A percentile compares a stretch with the other conserved stretches of the same genome.
These are phyloP conservation scores for Hygrophoropsis aurantiaca DNA, from an alignment of 768 basidiomycete species.

Conservation along the genomic window DNA sequence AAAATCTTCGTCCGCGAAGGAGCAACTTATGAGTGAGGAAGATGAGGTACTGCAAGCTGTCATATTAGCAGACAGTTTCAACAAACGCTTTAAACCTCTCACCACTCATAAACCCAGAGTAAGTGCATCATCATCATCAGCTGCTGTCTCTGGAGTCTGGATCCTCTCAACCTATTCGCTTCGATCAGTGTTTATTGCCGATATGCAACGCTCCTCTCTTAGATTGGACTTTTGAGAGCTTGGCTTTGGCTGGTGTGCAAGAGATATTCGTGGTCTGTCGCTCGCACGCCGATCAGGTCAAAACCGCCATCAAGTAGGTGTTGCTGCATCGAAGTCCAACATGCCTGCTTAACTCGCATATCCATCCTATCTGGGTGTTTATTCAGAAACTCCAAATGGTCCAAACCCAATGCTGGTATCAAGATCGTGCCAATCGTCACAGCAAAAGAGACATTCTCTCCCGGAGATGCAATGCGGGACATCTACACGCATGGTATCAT, in stretches of 20 bases:
- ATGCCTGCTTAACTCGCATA: slow-evolving; percentile 9
- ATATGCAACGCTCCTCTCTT: slow-evolving; percentile 92
- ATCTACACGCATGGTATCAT: slow-evolving; percentile 91
- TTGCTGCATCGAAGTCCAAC: slow-evolving; percentile 6
- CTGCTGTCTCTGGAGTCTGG: slow-evolving; percentile 10
- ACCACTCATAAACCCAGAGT: slow-evolving; percentile 86
- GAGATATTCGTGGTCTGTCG: slow-evolving; percentile 95
- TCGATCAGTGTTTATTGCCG: slow-evolving; percentile 78
- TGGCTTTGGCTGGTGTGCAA: slow-evolving; percentile 92
- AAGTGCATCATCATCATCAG: slow-evolving; percentile 28
- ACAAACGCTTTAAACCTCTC: slow-evolving; percentile 89
- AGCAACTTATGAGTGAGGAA: slow-evolving; percentile 65
- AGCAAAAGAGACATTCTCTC: slow-evolving; percentile 82
- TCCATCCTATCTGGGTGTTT: slow-evolving; percentile 3
- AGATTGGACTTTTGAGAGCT: slow-evolving; percentile 95
- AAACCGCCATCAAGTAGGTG: slow-evolving; percentile 78
- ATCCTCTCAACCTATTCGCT: slow-evolving; percentile 16
- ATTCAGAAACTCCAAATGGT: slow-evolving; percentile 80
- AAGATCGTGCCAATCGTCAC: slow-evolving; percentile 85
- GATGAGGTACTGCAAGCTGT: slow-evolving; percentile 93
- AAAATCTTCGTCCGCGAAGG: slow-evolving; percentile 57
- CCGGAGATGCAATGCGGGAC: slow-evolving; percentile 91
- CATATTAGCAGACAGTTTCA: slow-evolving; percentile 94
- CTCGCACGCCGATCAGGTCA: slow-evolving; percentile 85
- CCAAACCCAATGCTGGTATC: slow-evolving; percentile 72